A percentile compares a stretch with the other conserved stretches of the same genome.
Evolutionary conservation across 1,284 basidiomycete genomes (phyloP).

Genomic region (Ganoderma sp.): DNA sequence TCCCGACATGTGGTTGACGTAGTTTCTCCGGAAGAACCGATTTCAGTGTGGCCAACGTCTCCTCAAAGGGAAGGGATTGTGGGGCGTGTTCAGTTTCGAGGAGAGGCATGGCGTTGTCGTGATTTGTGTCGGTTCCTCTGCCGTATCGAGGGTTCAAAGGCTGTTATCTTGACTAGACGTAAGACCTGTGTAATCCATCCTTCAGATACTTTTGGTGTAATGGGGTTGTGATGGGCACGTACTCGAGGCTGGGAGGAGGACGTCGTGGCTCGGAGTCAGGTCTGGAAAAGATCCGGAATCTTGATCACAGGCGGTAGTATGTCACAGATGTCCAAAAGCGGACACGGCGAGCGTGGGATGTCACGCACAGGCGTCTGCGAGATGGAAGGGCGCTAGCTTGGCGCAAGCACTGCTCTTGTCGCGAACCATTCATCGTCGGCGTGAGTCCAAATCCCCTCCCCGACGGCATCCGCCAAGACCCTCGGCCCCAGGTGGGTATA

Average conservation of each 20-base stretch:
- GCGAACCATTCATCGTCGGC: not conserved
- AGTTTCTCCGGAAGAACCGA: conserved; percentile 49
- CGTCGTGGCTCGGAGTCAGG: not conserved
- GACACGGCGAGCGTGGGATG: not conserved
- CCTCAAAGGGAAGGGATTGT: conserved; percentile 40
- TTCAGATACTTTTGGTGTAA: not conserved
- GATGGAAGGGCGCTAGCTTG: no score
- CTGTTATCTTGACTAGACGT: not conserved
- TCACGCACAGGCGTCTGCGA: not conserved
- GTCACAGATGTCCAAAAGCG: not conserved
- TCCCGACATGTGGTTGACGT: conserved; percentile 68
- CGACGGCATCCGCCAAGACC: not conserved
- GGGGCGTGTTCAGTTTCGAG: conserved; percentile 17
- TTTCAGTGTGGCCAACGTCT: conserved; percentile 47
- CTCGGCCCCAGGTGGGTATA: not conserved
- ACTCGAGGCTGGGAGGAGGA: not conserved
- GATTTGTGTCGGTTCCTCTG: not conserved
- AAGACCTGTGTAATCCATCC: not conserved
- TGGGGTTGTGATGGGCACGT: not conserved
- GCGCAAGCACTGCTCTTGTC: not conserved
- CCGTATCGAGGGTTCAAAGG: not conserved
- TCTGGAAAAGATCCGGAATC: not conserved
- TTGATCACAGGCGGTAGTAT: not conserved
- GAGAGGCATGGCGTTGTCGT: conserved; percentile 14
- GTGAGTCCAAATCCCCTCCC: not conserved